Evolutionary conservation across 306 rosid genomes (phyloP), one percentile per base, ranked within the genome.

Genomic region (Hippophae rhamnoides): DNA sequence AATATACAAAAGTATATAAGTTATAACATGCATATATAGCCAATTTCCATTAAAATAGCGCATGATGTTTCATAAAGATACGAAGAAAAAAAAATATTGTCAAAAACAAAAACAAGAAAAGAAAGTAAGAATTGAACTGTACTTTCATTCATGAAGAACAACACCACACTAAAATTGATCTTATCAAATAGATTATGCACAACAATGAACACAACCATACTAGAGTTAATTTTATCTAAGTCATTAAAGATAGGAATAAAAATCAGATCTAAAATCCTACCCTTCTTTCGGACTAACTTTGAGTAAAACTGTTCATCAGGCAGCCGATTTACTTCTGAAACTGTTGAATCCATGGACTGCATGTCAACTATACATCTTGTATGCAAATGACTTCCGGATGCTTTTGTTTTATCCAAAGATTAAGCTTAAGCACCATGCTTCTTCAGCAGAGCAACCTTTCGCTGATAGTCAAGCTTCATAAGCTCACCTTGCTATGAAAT

Each of bases 301-400:
- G 94, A 87, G 79, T 85, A 85, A 76, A 88, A 50, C 56, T 85
- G 96, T 10, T 80, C 77, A 64, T 88, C 96, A 27, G 90, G 94
- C 8, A 88, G 69, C 47, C 76, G 78, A 68, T 85, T 83, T 43
- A 88, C 94, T 75, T 88, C 96, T 38, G 78, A 82, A 65, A 85
- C 90, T 0, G 94, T 88, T 1, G 96, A 85, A 63, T 88, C 96
- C 94, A 88, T 78, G 2, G 94, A 88, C 75, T 88, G 94, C 96
- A 88, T 85, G 71, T 88, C 96, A 47, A 85, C 96, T 43, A 18
- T 18, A 18, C 23, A 18, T 18, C 0, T 18, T 18, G 96, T 88
- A 56, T 85, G 94, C 68, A 88, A 71, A 79, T 88, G 96, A 66
- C 90, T 88, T 9, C 85, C 94, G 0, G 90, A 86, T 9, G 96